These are phyloP conservation scores for Crucihimalaya himalaica DNA, from an alignment of 345 rosid species.

Conservation along the genomic window DNA sequence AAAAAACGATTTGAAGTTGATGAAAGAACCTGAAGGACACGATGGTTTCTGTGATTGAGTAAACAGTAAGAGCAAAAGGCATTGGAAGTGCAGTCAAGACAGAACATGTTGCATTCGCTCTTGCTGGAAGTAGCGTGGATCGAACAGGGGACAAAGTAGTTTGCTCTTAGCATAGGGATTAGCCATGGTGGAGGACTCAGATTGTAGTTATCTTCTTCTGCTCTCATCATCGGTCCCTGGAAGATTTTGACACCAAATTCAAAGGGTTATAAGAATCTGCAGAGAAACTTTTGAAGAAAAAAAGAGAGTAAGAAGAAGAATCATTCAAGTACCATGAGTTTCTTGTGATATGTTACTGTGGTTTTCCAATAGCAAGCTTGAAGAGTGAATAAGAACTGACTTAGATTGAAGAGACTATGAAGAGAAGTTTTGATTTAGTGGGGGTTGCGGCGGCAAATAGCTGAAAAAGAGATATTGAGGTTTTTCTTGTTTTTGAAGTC, in stretches of 20 bases:
- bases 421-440: conserved; percentile 13
- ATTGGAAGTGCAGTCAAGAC: conserved; percentile 67
- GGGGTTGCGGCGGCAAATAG: conserved; percentile 26
- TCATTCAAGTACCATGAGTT: conserved; percentile 37
- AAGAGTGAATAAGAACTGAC: conserved; percentile 1
- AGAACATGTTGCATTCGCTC: conserved; percentile 87
- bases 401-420: conserved; percentile 17
- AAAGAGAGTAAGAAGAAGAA: background rate
- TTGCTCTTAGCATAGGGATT: conserved; percentile 68
- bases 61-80: conserved; percentile 80
- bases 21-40: conserved; percentile 63
- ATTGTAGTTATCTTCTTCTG: conserved; percentile 29
- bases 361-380: conserved; percentile 29
- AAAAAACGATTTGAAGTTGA: background rate
- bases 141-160: conserved; percentile 66
- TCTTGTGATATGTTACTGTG: conserved; percentile 24
- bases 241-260: background rate
- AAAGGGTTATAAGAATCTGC: conserved; percentile 1
- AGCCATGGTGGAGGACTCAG: conserved; percentile 81
- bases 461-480: conserved; percentile 9
- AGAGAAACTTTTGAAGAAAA: background rate
- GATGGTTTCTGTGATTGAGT: conserved; percentile 64
- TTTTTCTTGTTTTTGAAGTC: conserved; percentile 23
- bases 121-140: conserved; percentile 67
- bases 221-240: conserved; percentile 47